These are phyloP conservation scores for Trichoderma sp. DNA, from an alignment of 2,329 filamentous ascomycete species.

Conservation along the genomic window DNA sequence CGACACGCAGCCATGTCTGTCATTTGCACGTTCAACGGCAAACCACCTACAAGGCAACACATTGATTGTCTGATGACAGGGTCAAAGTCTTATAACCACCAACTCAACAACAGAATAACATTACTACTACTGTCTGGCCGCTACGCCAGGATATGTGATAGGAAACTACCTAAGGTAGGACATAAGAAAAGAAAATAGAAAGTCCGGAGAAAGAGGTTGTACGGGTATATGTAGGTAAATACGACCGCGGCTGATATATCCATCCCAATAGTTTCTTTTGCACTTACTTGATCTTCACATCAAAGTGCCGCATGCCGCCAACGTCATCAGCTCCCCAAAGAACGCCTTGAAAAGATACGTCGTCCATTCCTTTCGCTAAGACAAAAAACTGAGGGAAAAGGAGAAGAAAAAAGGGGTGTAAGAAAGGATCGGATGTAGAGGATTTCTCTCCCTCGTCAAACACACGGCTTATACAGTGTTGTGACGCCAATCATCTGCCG, in stretches of 20 bases:
- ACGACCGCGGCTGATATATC: constrained; percentile 13
- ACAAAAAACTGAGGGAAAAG: neutral
- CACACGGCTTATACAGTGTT: constrained; percentile 5
- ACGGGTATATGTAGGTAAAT: constrained; percentile 21
- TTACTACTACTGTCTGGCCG: constrained; percentile 2
- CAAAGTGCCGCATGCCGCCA: constrained; percentile 15
- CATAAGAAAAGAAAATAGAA: neutral
- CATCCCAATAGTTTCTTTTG: constrained; percentile 9
- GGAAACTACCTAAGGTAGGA: neutral
- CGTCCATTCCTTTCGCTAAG: constrained; percentile 6
- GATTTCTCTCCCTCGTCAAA: neutral
- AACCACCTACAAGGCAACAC: too few species aligned
- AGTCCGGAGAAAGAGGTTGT: constrained; percentile 5
- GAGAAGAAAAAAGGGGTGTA: neutral
- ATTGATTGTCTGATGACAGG: too few species aligned
- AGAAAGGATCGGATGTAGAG: neutral
- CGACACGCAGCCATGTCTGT: too few species aligned
- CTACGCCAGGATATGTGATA: neutral
- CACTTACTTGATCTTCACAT: constrained; percentile 12
- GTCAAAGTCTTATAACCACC: neutral
- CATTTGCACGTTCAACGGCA: too few species aligned
- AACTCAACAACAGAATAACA: neutral
- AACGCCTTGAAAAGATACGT: constrained; percentile 10
- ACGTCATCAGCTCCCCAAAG: constrained; percentile 7
- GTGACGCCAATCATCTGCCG: constrained; percentile 21